Evolutionary conservation across 2,329 filamentous ascomycete species (phyloP).

Genomic region (Capronia americana): DNA sequence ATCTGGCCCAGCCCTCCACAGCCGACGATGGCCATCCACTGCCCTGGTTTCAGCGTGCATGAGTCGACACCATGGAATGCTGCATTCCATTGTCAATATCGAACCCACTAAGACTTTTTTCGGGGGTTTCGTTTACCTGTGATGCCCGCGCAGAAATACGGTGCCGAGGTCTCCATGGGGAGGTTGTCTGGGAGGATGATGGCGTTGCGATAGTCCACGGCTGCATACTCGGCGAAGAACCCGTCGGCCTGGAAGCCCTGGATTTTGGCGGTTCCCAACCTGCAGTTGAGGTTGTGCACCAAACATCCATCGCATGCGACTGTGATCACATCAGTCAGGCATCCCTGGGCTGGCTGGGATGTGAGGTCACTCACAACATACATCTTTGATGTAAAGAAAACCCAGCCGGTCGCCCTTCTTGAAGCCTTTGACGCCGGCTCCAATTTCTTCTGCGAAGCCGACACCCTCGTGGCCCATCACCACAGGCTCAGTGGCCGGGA

Average conservation of each 20-base stretch:
- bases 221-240: background rate
- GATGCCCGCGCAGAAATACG: background rate
- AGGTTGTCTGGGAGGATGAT: background rate
- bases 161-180: background rate
- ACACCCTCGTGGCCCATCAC: background rate
- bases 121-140: background rate
- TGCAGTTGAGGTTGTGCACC: background rate
- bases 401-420: background rate
- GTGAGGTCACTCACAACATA: background rate
- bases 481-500: background rate
- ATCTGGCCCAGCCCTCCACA: constrained; percentile 40
- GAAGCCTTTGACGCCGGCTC: background rate
- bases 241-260: background rate
- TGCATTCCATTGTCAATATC: background rate
- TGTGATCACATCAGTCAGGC: background rate
- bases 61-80: constrained; percentile 25
- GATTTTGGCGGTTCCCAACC: background rate
- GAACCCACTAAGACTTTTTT: background rate
- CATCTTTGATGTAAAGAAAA: background rate
- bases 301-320: background rate
- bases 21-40: constrained; percentile 38
- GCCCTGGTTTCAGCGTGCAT: constrained; percentile 22
- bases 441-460: background rate
- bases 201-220: background rate
- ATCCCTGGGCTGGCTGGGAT: too few species aligned